Evolutionary conservation across 2,329 filamentous ascomycete genomes (phyloP).

Genomic region (Aspergillus awamori): DNA sequence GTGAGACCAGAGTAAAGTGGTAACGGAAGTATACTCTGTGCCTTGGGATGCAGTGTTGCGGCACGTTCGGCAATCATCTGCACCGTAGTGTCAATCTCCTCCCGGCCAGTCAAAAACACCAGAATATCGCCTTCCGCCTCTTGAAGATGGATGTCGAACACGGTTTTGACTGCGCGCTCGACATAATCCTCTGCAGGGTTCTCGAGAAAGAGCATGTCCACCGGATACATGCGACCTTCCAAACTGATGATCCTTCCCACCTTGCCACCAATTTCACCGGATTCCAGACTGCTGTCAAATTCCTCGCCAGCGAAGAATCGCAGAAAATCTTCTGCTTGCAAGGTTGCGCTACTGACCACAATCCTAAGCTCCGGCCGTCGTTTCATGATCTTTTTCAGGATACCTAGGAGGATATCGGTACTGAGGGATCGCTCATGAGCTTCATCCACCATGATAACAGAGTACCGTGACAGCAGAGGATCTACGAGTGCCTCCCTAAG

Average conservation of each 20-base stretch:
- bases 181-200: slow-evolving; percentile 82
- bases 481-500: slow-evolving; percentile 92
- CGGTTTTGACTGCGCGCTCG: slow-evolving; percentile 76
- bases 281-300: slow-evolving; percentile 39
- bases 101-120: slow-evolving; percentile 86
- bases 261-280: slow-evolving; percentile 42
- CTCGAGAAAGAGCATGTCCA: slow-evolving; percentile 81
- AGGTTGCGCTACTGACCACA: slow-evolving; percentile 88
- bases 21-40: slow-evolving; percentile 66
- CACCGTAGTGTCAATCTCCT: slow-evolving; percentile 86
- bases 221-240: slow-evolving; percentile 84
- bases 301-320: slow-evolving; percentile 68
- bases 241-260: slow-evolving; percentile 74
- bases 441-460: slow-evolving; percentile 96
- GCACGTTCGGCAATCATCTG: slow-evolving; percentile 76
- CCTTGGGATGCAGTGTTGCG: slow-evolving; percentile 61
- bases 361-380: slow-evolving; percentile 80
- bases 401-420: slow-evolving; percentile 84
- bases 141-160: slow-evolving; percentile 82
- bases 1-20: slow-evolving; percentile 88
- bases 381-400: slow-evolving; percentile 86
- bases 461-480: slow-evolving; percentile 85
- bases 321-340: slow-evolving; percentile 85
- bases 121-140: slow-evolving; percentile 85
- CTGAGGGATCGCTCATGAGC: slow-evolving; percentile 92